Evolutionary conservation across 768 basidiomycete genomes (phyloP).

Genomic region (Collybia sp.): DNA sequence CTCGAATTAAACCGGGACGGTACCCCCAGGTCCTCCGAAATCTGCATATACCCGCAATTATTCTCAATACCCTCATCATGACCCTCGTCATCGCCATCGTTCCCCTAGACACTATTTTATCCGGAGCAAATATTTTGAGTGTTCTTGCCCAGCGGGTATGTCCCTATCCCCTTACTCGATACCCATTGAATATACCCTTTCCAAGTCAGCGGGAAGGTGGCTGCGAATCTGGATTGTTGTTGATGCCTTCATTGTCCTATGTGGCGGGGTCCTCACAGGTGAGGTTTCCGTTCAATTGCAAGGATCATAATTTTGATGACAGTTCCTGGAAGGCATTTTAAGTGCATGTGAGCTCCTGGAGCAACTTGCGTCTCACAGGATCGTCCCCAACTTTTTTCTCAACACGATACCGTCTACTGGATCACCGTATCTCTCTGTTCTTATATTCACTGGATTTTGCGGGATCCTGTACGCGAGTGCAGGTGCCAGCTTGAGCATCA

Average conservation of each 20-base stretch:
- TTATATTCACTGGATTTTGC: conserved; percentile 45
- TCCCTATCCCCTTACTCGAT: neutral
- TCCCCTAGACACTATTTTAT: conserved; percentile 42
- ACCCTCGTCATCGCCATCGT: conserved; percentile 55
- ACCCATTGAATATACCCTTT: neutral
- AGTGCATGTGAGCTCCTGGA: conserved; percentile 56
- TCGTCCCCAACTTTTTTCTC: conserved; percentile 52
- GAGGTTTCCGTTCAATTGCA: conserved; percentile 6
- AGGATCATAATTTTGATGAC: neutral
- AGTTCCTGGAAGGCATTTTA: conserved; percentile 38
- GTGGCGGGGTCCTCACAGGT: conserved; percentile 70
- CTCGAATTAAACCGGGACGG: conserved; percentile 49
- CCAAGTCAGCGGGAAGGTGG: conserved; percentile 56
- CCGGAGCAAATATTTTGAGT: conserved; percentile 59
- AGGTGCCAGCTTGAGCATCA: conserved; percentile 42
- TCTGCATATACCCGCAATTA: conserved; percentile 53
- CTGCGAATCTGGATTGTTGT: conserved; percentile 56
- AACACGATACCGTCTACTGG: conserved; percentile 41
- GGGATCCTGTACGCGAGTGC: conserved; percentile 54
- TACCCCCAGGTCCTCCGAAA: conserved; percentile 63
- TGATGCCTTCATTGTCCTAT: conserved; percentile 69
- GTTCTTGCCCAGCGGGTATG: conserved; percentile 54
- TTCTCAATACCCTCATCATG: conserved; percentile 54
- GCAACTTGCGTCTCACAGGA: conserved; percentile 53
- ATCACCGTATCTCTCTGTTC: conserved; percentile 47